phyloP scores from a whole-genome alignment of 148 eudicot genomes.

The Drosera capensis region DNA sequence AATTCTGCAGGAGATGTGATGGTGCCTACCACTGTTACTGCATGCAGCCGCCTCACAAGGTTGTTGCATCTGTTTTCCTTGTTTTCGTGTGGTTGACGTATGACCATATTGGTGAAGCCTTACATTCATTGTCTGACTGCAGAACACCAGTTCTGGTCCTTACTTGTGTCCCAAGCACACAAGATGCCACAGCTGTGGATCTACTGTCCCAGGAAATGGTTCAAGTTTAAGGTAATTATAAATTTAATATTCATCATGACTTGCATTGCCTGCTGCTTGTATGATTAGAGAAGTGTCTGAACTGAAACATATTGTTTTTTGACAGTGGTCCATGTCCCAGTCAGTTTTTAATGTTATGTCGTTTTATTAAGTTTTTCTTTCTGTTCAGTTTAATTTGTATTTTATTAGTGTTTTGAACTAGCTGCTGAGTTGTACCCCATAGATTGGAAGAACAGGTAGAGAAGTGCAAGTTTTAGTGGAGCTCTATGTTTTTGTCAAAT shows the following conservation, averaged over 20 bases:
- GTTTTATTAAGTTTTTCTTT: not conserved
- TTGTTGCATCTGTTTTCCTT: not conserved
- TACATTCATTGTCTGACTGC: slow-evolving; percentile 8
- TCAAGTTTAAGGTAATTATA: slow-evolving; percentile 53
- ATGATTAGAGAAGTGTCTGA: not conserved
- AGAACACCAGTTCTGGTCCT: slow-evolving; percentile 90
- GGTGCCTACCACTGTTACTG: not conserved
- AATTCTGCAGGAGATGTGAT: not conserved
- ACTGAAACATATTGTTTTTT: not conserved
- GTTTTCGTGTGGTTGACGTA: not conserved
- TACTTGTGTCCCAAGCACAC: slow-evolving; percentile 95
- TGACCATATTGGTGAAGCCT: not conserved
- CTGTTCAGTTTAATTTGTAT: too few relatives aligned
- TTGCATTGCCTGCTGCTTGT: not conserved
- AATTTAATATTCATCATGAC: not conserved
- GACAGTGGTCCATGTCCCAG: not conserved
- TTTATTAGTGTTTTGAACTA: too few relatives aligned
- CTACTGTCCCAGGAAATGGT: slow-evolving; percentile 90
- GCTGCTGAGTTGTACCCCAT: too few relatives aligned
- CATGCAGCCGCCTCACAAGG: not conserved
- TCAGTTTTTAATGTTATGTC: not conserved
- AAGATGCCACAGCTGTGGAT: slow-evolving; percentile 86
- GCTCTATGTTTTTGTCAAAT: too few relatives aligned
- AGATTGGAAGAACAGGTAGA: too few relatives aligned
- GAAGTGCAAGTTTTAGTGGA: too few relatives aligned